Conservation (phyloP, 495 filamentous ascomycete genomes). For the Aspergillus bridgeri region DNA sequence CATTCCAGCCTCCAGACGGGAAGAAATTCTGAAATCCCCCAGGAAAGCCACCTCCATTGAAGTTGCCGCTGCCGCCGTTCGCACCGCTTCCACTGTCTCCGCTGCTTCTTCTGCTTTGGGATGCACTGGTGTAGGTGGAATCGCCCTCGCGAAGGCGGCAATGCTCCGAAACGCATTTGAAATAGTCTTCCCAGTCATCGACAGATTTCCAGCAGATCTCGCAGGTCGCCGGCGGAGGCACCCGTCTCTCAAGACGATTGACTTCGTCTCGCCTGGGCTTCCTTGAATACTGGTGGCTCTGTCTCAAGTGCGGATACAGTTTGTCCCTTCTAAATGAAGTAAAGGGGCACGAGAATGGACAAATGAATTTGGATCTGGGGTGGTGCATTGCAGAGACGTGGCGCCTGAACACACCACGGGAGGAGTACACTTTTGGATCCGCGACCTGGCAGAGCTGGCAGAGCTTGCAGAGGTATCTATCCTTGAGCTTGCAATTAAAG, state of each 20-base stretch:
- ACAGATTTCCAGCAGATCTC: not conserved
- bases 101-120: slow-evolving; percentile 3
- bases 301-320: slow-evolving; percentile 1
- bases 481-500: not conserved
- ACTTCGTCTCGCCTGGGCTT: not conserved
- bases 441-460: not conserved
- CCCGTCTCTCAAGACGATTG: not conserved
- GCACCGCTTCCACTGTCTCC: slow-evolving; percentile 2
- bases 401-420: not conserved
- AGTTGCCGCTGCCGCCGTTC: not conserved
- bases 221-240: not conserved
- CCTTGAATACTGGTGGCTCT: not conserved
- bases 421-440: not conserved
- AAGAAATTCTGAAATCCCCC: not conserved
- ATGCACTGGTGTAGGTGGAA: not conserved
- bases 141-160: slow-evolving; percentile 1
- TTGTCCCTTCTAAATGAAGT: slow-evolving; percentile 5
- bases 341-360: not conserved
- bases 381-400: not conserved
- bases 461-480: not conserved
- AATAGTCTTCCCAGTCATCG: slow-evolving; percentile 4
- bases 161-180: slow-evolving; percentile 10
- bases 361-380: not conserved
- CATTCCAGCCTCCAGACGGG: not conserved
- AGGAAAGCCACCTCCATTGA: not conserved